Evolutionary conservation across 2,329 filamentous ascomycete species (phyloP).

Genomic region (Mollisiaceae sp.): DNA sequence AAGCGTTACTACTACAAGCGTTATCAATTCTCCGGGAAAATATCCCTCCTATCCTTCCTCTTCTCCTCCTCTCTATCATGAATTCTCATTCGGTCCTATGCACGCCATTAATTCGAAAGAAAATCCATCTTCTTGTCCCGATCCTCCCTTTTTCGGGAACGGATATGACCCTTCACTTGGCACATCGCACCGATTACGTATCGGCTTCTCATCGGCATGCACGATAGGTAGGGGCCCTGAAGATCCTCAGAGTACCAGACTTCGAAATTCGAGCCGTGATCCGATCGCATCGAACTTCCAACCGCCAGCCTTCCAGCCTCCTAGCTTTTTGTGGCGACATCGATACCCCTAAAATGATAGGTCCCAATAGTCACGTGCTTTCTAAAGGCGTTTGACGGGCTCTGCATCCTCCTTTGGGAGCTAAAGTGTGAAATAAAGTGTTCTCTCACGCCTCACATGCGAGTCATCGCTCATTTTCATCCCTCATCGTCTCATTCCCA

Average conservation of each 20-base stretch:
- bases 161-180: neutral
- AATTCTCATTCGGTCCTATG: constrained; percentile 2
- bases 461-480: neutral
- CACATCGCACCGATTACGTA: constrained; percentile 1
- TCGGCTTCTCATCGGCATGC: neutral
- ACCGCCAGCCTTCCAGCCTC: neutral
- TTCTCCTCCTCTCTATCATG: neutral
- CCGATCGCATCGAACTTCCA: neutral
- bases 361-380: neutral
- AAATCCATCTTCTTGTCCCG: neutral
- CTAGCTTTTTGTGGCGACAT: neutral
- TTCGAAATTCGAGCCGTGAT: constrained; percentile 3
- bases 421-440: no score
- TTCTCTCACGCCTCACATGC: constrained; percentile 3
- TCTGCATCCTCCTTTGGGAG: no score
- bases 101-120: neutral
- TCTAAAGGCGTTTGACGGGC: neutral
- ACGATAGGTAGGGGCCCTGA: neutral
- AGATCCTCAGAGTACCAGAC: neutral
- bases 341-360: neutral
- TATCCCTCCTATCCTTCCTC: neutral
- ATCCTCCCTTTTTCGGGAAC: neutral
- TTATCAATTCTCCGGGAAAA: constrained; percentile 7
- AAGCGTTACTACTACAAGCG: constrained; percentile 1
- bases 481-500: neutral